phyloP scores from a whole-genome alignment of 768 basidiomycete genomes.

The Mycena leptocephala region DNA sequence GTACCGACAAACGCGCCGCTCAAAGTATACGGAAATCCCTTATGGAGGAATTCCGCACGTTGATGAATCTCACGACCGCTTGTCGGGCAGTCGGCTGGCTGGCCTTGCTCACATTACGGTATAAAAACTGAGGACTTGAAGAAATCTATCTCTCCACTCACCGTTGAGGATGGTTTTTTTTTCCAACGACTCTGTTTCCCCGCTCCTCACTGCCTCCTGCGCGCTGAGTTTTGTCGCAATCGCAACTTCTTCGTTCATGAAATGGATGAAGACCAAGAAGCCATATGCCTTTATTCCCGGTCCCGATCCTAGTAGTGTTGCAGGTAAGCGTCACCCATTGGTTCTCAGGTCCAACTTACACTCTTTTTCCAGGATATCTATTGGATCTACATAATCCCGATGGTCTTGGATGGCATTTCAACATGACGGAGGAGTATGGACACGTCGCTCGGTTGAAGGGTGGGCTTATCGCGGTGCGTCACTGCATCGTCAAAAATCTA shows the following conservation, averaged over 20 bases:
- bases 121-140: neutral
- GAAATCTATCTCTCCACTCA: neutral
- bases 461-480: slow-evolving; percentile 38
- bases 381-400: slow-evolving; percentile 42
- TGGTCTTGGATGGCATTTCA: slow-evolving; percentile 38
- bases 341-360: neutral
- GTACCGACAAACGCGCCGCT: neutral
- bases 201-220: neutral
- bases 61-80: neutral
- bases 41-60: slow-evolving; percentile 1
- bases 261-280: slow-evolving; percentile 18
- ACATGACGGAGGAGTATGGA: slow-evolving; percentile 42
- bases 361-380: slow-evolving; percentile 33
- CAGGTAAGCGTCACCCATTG: neutral
- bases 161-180: neutral
- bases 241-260: slow-evolving; percentile 11
- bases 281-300: slow-evolving; percentile 22
- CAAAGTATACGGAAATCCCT: neutral
- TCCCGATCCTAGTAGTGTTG: neutral
- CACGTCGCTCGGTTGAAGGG: slow-evolving; percentile 41
- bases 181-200: neutral
- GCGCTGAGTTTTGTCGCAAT: neutral
- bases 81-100: neutral
- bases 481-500: neutral
- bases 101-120: neutral